Evolutionary conservation across 2,329 filamentous ascomycete genomes (phyloP), one percentile per base, ranked within the genome.

Genomic region (Emergomyces africanus): DNA sequence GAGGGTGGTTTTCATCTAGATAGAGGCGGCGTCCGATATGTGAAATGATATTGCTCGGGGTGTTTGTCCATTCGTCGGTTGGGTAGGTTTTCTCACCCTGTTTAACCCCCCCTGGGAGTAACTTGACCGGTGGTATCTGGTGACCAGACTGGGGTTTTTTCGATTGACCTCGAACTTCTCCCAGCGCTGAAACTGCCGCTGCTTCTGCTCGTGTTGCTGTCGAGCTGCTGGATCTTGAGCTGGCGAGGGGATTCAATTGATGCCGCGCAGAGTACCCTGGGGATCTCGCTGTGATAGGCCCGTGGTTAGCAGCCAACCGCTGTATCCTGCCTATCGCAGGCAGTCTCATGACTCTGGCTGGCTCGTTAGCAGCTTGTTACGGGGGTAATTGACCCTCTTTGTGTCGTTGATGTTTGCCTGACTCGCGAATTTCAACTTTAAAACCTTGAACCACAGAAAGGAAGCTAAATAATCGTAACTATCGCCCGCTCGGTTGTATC

Each of bases 1-100:
- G 80, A 28, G 94, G 94, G 69, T 99, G 94, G 73, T 96, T 86
- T 62, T 86, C 83, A 69, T 94, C 85, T n/a, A 95, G 81, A 73
- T 99, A 94, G n/a, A 99, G 80, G 58, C 83, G 84, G 62, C 90
- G 87, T 53, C 84, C 81, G 54, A 95, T 81, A 59, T 88, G 84
- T 25, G 84, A 78, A 54, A 90, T 76, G 63, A 99, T 91, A 59
- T 85, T 87, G 30, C 81, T 67, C 3, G 92, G 85, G 15, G 88
- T 81, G 73, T 99, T 99, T 73, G 87, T 94, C 88, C 90, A 96
- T 57, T 80, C 73, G 70, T 97, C 90, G 20, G 81, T 85, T 20
- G 75, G 69, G 71, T 90, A 90, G 10, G 73, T 75, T 62, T 78
- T 79, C 63, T 82, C 85, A 65, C 85, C 59, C 69, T 67, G 37